Conservation (phyloP, 140 eudicot species). For the Eryngium alpinum region DNA sequence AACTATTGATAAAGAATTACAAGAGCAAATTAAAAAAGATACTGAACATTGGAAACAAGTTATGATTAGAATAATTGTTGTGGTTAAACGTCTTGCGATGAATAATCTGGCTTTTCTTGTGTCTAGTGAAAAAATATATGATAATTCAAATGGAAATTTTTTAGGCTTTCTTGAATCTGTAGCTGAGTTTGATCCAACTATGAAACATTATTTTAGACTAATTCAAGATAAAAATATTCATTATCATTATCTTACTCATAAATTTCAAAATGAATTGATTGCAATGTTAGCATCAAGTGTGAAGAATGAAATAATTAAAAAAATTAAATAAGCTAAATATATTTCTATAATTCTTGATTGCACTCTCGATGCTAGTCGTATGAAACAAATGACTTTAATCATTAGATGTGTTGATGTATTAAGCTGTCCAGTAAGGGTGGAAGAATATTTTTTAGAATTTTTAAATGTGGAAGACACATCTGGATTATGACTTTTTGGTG, state of each 20-base stretch:
- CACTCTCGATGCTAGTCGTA: neutral
- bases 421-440: neutral
- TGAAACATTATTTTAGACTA: neutral
- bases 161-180: neutral
- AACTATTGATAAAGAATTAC: neutral
- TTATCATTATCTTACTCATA: neutral
- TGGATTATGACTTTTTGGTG: constrained; percentile 18
- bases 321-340: neutral
- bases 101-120: neutral
- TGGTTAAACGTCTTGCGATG: neutral
- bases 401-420: constrained; percentile 18
- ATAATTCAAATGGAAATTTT: neutral
- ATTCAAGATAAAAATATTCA: neutral
- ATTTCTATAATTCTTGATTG: neutral
- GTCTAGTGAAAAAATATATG: neutral
- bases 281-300: neutral
- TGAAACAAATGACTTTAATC: constrained; percentile 27
- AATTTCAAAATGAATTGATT: neutral
- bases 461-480: constrained; percentile 27
- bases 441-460: constrained; percentile 25
- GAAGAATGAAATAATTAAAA: neutral
- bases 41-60: neutral
- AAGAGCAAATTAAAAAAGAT: no score
- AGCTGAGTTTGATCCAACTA: neutral
- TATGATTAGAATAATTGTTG: no score